Base-by-base conservation (phyloP, 2,329 filamentous ascomycete species). In the Blastomyces emzantsi region DNA sequence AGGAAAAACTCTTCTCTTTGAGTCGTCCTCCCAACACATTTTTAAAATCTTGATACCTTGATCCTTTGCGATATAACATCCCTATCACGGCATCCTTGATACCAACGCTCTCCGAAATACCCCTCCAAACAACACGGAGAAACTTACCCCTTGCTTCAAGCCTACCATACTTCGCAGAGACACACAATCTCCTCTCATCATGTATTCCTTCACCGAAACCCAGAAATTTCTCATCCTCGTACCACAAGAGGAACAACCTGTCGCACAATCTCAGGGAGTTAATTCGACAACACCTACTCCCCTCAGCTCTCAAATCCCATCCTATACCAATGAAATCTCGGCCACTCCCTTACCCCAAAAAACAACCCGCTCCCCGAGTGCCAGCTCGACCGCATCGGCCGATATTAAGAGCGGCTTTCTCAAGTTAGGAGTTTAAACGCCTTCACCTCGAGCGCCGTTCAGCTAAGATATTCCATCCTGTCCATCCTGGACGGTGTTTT, bases 171-270 rank as follows among this genome's bases (percentile, higher is more conserved):
- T 7, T 47, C 45, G 8, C 8, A 47, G 17, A 47, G 8, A 3
- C 49, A 15, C 11, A 47, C 22, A 43, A 58, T 30, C n/a, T 25
- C 41, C 17, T 47, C 57, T 58, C 62, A 65, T 39, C 49, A 68
- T 68, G 67, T 66, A 66, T 63, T 64, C 62, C 64, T 51, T 66
- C 60, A 66, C 67, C 22, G 59, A 62, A 58, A 66, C 58, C 57
- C 63, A 63, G 66, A 67, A 66, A 57, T 68, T 63, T 57, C 67
- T 68, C 55, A 64, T 68, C 60, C 66, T 68, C 63, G 61, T 66
- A 22, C 67, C 67, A 36, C 67, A 68, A 54, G 57, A 65, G 22
- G 62, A 63, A 33, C 57, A 61, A 33, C 63, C 62, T 25, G 51
- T 59, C 13, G 15, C 30, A 5, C 45, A 28, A 61, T 19, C 22